Percentiles rank a stretch among this genome's conserved stretches.
Conservation (phyloP, 192 early-diverging fungal genomes). For the Cetraspora pellucida region DNA sequence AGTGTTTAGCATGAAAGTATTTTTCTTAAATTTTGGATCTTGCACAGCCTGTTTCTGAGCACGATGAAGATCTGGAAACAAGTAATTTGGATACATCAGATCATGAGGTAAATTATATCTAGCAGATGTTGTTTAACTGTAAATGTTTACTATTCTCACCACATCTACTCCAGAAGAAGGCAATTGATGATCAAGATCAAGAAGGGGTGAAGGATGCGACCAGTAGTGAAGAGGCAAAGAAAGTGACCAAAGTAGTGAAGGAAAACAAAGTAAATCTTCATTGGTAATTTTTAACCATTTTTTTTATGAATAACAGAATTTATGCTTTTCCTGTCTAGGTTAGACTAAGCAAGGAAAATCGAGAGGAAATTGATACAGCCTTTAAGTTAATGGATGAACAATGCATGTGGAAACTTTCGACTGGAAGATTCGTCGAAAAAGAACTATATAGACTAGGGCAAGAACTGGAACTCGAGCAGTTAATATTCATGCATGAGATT, state of each 20-base stretch:
- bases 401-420: constrained; percentile 31
- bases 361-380: background rate
- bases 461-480: constrained; percentile 27
- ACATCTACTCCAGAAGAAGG: background rate
- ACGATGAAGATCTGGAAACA: background rate
- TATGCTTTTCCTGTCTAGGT: background rate
- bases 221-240: background rate
- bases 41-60: background rate
- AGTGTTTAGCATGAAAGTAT: background rate
- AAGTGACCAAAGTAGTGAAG: background rate
- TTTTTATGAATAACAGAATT: background rate
- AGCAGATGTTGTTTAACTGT: background rate
- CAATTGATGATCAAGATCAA: background rate
- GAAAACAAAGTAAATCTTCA: constrained; percentile 18
- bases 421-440: constrained; percentile 15
- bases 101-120: background rate
- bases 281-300: background rate
- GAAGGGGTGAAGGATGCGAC: background rate
- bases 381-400: constrained; percentile 21
- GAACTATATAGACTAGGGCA: constrained; percentile 26
- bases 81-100: background rate
- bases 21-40: background rate
- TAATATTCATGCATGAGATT: constrained; percentile 10
- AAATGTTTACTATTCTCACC: background rate
- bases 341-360: background rate